These are phyloP conservation scores for Pythium rishiriense DNA, from an alignment of 352 stramenopile species.

Conservation along the genomic window DNA sequence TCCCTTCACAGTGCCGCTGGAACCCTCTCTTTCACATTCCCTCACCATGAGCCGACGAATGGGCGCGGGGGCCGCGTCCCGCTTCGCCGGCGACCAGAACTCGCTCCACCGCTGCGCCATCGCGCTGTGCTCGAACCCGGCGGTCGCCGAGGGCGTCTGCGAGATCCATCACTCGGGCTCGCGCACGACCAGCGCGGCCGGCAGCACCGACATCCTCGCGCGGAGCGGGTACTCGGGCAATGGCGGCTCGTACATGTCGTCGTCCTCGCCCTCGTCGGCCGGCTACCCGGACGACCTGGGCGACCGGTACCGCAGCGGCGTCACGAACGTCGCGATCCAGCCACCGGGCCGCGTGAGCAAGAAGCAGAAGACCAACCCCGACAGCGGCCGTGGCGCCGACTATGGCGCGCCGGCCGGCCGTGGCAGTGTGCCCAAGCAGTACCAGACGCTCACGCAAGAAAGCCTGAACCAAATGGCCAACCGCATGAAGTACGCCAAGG, in stretches of 20 bases:
- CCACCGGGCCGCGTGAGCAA: conserved; percentile 43
- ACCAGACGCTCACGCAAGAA: conserved; percentile 50
- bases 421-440: conserved; percentile 19
- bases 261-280: conserved; percentile 16
- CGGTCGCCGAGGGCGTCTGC: conserved; percentile 74
- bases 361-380: conserved; percentile 52
- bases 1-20: background rate
- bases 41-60: conserved; percentile 29
- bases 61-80: conserved; percentile 9
- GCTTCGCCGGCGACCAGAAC: conserved; percentile 37
- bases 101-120: conserved; percentile 79
- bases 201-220: conserved; percentile 10
- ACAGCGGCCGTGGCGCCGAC: background rate
- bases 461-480: conserved; percentile 60
- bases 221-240: conserved; percentile 28
- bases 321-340: conserved; percentile 58
- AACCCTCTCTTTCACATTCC: background rate
- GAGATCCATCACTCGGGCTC: conserved; percentile 67
- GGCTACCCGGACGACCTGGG: conserved; percentile 35
- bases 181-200: background rate
- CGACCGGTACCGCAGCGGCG: conserved; percentile 52
- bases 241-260: conserved; percentile 24
- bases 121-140: conserved; percentile 74
- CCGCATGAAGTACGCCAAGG: conserved; percentile 49
- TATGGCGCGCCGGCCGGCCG: background rate